phyloP scores from a whole-genome alignment of 768 basidiomycete genomes.

The Pulveroboletus sp. region DNA sequence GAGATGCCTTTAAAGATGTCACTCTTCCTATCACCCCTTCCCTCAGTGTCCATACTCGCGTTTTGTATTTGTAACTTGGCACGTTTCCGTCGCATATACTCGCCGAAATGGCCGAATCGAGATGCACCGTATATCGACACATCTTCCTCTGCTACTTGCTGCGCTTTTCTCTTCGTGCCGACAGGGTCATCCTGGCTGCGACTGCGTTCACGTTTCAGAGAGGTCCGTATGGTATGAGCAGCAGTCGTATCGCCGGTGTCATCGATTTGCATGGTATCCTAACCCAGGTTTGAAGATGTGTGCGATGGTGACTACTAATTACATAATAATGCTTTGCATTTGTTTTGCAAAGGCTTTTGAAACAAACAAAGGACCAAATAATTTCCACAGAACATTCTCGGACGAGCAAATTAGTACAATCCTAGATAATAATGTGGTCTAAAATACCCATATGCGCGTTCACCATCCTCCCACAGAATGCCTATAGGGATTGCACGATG shows the following conservation, averaged over 20 bases:
- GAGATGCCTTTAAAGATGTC: constrained; percentile 69
- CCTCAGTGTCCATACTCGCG: constrained; percentile 30
- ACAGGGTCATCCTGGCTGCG: constrained; percentile 1
- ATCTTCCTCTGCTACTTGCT: constrained; percentile 27
- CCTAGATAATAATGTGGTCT: not conserved
- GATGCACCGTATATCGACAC: constrained; percentile 68
- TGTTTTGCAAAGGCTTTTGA: constrained; percentile 4
- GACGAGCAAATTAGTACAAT: not conserved
- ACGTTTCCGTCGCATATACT: constrained; percentile 89
- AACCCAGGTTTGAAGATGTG: constrained; percentile 17
- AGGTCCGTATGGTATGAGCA: constrained; percentile 25
- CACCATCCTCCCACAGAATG: not conserved
- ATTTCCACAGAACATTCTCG: too few species aligned
- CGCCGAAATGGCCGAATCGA: constrained; percentile 77
- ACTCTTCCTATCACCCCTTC: constrained; percentile 27
- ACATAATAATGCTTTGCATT: constrained; percentile 3
- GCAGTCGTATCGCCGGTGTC: constrained; percentile 14
- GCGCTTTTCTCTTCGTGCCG: constrained; percentile 18
- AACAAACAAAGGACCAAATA: constrained; percentile 6
- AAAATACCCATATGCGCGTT: not conserved
- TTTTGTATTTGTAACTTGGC: constrained; percentile 89
- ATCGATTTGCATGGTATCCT: constrained; percentile 7
- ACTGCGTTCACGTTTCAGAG: constrained; percentile 38
- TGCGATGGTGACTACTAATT: constrained; percentile 6
- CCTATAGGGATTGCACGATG: constrained; percentile 54